phyloP scores from a whole-genome alignment of 83 land plant species.

The Diphasiastrum complanatum region DNA sequence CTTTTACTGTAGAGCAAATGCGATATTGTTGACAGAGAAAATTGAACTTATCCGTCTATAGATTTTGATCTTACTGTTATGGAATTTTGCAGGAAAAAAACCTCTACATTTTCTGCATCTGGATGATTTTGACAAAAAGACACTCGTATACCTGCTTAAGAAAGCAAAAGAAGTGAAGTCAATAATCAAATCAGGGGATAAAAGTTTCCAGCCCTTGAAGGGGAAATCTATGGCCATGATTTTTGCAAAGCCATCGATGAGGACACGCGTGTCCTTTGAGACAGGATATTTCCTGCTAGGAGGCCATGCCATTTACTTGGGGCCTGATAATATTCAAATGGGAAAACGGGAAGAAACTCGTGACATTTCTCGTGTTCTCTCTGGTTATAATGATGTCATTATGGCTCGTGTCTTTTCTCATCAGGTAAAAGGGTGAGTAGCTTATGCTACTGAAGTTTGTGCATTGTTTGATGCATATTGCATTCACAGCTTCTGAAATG shows the following conservation, averaged over 20 bases:
- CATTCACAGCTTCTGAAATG: too few relatives aligned
- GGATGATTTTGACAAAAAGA: conserved; percentile 5
- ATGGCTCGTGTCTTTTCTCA: conserved; percentile 16
- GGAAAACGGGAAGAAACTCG: conserved; percentile 12
- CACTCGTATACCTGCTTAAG: not conserved
- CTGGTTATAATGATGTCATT: conserved; percentile 5
- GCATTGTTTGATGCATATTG: too few relatives aligned
- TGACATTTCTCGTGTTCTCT: conserved; percentile 9
- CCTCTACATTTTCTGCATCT: conserved; percentile 13
- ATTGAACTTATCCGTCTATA: too few relatives aligned
- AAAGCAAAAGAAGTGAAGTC: conserved; percentile 5
- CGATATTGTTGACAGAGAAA: too few relatives aligned
- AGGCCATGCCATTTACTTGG: conserved; percentile 11
- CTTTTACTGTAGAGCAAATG: too few relatives aligned
- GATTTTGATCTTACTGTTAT: too few relatives aligned
- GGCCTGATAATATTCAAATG: conserved; percentile 10
- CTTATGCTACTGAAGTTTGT: too few relatives aligned
- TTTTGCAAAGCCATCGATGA: conserved; percentile 14
- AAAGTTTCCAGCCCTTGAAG: conserved; percentile 8
- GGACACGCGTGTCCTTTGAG: conserved; percentile 12
- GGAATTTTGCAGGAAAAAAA: too few relatives aligned
- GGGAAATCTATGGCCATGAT: conserved; percentile 18
- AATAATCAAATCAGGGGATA: conserved; percentile 2
- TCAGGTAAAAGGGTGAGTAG: conserved; percentile 15
- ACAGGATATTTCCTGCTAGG: conserved; percentile 15